A percentile compares a stretch with the other conserved stretches of the same genome.
Conservation (phyloP, 2,329 filamentous ascomycete genomes). For the Orbilia quercus region DNA sequence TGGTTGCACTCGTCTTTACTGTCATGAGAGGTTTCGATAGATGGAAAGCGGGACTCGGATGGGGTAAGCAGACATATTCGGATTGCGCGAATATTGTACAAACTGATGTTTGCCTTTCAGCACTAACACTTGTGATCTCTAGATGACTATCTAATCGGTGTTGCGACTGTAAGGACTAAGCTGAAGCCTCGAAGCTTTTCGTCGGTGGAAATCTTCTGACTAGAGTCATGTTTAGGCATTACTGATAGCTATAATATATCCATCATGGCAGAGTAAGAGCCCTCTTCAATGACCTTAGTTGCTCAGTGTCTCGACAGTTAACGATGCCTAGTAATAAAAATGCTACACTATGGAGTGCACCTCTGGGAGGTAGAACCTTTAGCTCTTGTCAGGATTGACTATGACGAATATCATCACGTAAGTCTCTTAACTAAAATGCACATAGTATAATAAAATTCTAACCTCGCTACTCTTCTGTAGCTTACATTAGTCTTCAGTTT, state of each 20-base stretch:
- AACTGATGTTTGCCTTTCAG: not conserved
- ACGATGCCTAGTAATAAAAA: constrained; percentile 46
- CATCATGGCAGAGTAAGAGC: constrained; percentile 50
- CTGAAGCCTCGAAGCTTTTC: not conserved
- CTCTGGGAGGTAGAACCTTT: constrained; percentile 54
- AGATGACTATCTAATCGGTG: constrained; percentile 50
- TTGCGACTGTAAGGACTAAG: constrained; percentile 22
- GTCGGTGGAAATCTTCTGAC: not conserved
- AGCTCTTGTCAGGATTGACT: constrained; percentile 37
- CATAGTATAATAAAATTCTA: not conserved
- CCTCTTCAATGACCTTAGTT: not conserved
- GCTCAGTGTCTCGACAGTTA: not conserved
- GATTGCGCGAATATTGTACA: constrained; percentile 1
- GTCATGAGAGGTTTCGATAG: constrained; percentile 48
- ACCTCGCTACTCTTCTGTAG: not conserved
- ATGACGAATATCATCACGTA: constrained; percentile 50
- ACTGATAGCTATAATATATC: constrained; percentile 52
- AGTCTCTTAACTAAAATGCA: not conserved
- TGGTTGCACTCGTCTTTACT: constrained; percentile 48
- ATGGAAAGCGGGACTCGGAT: constrained; percentile 42
- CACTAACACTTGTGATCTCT: constrained; percentile 13
- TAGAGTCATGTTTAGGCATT: constrained; percentile 5
- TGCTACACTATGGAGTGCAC: constrained; percentile 53
- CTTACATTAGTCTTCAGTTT: constrained; percentile 51
- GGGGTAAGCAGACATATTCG: constrained; percentile 30